Base-by-base conservation (phyloP, 495 filamentous ascomycete species). In the Aspergillus conjunctus region DNA sequence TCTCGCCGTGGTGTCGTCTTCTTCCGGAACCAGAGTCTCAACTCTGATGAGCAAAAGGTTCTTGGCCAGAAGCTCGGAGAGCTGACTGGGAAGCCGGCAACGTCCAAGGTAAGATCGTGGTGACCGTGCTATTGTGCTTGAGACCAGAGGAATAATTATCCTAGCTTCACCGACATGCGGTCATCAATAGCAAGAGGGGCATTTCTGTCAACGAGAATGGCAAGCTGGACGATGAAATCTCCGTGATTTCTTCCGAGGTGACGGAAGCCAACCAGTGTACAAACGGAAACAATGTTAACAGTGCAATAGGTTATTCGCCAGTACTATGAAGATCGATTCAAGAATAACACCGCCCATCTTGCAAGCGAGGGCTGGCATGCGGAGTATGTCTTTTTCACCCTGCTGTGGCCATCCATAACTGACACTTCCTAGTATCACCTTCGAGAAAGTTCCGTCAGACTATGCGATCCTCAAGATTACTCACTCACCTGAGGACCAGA, bases 281-380 rank as follows among this genome's bases (percentile, higher is more conserved):
- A 46, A 41, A 12, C 10, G 7, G 15, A 8, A 46, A 1, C 4
- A 18, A 46, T 5, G 44, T 10, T 46, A 18, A 46, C 44, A 31
- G 0, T 5, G 21, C 3, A 26, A 11, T 32, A 51, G 48, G 34
- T 26, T 3, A 60, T 34, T 26, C 21, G 31, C 51, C 52, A 59
- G 39, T 51, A 39, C 9, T 58, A 58, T 32, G 48, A 33, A 1
- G 34, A 51, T 20, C 14, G 56, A 17, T 58, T 51, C 44, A 10
- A 7, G 6, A 51, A 31, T 20, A 43, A 44, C 34, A 9, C 56
- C 15, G 6, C 18, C 9, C 56, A 44, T 44, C 30, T 59, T 45
- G 56, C 56, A 1, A 59, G 56, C 21, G 48, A 53, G 2, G 56
- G 56, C 8, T 59, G 56, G 56, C 56, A 59, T 33, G 48, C 56